Percentiles rank a stretch among this genome's conserved stretches.
Evolutionary conservation across 306 rosid species (phyloP).

Genomic region (Sindora glabra): DNA sequence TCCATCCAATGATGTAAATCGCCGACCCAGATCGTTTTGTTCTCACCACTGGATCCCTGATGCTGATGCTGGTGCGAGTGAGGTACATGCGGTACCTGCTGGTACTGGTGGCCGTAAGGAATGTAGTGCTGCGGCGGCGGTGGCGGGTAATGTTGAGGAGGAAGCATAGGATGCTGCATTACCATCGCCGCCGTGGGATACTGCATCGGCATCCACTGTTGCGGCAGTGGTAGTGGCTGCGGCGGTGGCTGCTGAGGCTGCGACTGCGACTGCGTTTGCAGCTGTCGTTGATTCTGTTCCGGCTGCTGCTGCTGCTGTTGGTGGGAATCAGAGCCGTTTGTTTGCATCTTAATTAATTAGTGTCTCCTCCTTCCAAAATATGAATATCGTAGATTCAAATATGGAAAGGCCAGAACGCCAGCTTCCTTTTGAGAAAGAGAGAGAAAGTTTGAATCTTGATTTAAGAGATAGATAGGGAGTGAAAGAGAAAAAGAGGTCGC

Average conservation of each 20-base stretch:
- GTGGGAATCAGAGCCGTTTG: constrained; percentile 68
- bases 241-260: constrained; percentile 19
- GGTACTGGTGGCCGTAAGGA: constrained; percentile 73
- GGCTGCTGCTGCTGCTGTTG: constrained; percentile 24
- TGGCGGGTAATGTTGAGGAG: constrained; percentile 67
- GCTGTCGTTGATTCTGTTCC: constrained; percentile 26
- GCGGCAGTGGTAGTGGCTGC: constrained; percentile 33
- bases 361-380: not conserved
- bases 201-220: constrained; percentile 77
- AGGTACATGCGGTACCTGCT: constrained; percentile 43
- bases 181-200: constrained; percentile 84
- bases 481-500: constrained; percentile 14
- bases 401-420: not conserved
- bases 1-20: constrained; percentile 97
- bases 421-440: constrained; percentile 21
- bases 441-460: constrained; percentile 26
- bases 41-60: constrained; percentile 62
- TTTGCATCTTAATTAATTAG: constrained; percentile 55
- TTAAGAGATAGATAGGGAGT: constrained; percentile 8
- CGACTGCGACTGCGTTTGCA: constrained; percentile 16
- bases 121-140: constrained; percentile 50
- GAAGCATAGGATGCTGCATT: constrained; percentile 92
- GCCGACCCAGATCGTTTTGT: constrained; percentile 87
- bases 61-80: constrained; percentile 35
- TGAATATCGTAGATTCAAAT: constrained; percentile 13